Evolutionary conservation across 352 stramenopile genomes (phyloP), one percentile per base, ranked within the genome.

Genomic region (Thalassiosira sp.): DNA sequence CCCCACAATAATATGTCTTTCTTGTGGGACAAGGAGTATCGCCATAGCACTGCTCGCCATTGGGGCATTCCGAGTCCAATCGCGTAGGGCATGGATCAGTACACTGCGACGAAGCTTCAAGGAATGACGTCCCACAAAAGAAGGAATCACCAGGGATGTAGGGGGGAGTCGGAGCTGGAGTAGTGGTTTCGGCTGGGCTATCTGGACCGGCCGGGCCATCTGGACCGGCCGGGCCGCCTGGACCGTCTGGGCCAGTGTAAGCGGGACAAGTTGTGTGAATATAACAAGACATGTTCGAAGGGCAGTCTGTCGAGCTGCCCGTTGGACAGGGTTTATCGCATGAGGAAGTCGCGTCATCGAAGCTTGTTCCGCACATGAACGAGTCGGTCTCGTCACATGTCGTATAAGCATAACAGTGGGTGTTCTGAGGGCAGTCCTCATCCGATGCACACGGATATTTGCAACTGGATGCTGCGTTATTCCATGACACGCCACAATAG

Each of bases 401-500:
- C 15, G 76, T 81, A 57, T 84, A 84, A 2, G 60, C 70, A 33
- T 85, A 81, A 33, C 71, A 81, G 48, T 79, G 60, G 3, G 71
- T 81, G 2, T 53, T 65, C 0, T 11, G 6, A 33, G 77, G 77
- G 43, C 77, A 85, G 1, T 85, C 77, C 5, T 51, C 48, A 45
- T 72, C 77, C 22, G 43, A 61, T 25, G 77, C 70, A 60, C 77
- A 85, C 35, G 77, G 70, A 18, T 67, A 78, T 35, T 51, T 43
- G 57, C 77, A 85, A 45, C 70, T 81, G 11, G 33, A 65, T 2
- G 77, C 77, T 16, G 77, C 77, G 62, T 85, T 85, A 58, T 85
- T 85, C 77, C 77, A 85, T 3, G 51, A 72, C 16, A 85, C 45
- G 7, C 77, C 77, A 49, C 77, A 85, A 35, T 76, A 85, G 46